Percentiles rank a stretch among this genome's conserved stretches.
Conservation (phyloP, 2,329 filamentous ascomycete species). For the Aspergillus felis region DNA sequence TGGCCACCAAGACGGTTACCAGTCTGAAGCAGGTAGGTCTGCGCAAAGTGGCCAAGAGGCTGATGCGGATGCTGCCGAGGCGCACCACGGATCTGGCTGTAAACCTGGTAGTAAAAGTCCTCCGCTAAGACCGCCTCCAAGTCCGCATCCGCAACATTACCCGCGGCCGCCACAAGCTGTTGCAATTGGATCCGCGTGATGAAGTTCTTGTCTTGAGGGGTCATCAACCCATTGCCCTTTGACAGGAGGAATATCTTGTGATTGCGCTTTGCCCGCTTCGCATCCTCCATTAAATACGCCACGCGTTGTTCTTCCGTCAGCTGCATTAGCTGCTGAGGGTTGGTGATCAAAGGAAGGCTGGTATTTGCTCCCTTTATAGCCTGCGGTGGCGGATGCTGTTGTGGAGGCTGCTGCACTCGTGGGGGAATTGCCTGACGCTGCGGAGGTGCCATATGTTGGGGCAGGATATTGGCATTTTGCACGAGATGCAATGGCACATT, state of each 20-base stretch:
- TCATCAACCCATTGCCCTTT: constrained; percentile 96
- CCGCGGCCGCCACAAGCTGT: constrained; percentile 88
- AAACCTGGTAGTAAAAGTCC: constrained; percentile 98
- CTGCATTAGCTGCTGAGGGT: constrained; percentile 69
- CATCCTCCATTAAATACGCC: constrained; percentile 82
- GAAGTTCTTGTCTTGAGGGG: constrained; percentile 98
- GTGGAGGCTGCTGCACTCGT: constrained; percentile 34
- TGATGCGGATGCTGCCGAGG: constrained; percentile 89
- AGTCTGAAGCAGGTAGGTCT: constrained; percentile 95
- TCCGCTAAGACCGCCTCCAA: constrained; percentile 79
- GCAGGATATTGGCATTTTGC: constrained; percentile 70
- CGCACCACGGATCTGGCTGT: constrained; percentile 86
- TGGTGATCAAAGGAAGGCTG: constrained; percentile 55
- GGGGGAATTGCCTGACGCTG: constrained; percentile 35
- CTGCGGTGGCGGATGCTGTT: constrained; percentile 28
- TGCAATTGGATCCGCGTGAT: constrained; percentile 97
- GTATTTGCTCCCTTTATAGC: constrained; percentile 31
- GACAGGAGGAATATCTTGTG: constrained; percentile 95
- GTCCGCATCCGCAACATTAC: constrained; percentile 75
- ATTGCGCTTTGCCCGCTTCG: constrained; percentile 91
- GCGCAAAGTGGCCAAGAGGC: constrained; percentile 90
- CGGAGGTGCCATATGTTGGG: constrained; percentile 39
- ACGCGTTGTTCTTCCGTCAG: constrained; percentile 81
- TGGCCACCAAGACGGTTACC: constrained; percentile 71
- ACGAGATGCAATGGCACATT: constrained; percentile 67